Conservation (phyloP, 1,284 basidiomycete species). For the Golubevia sp. region DNA sequence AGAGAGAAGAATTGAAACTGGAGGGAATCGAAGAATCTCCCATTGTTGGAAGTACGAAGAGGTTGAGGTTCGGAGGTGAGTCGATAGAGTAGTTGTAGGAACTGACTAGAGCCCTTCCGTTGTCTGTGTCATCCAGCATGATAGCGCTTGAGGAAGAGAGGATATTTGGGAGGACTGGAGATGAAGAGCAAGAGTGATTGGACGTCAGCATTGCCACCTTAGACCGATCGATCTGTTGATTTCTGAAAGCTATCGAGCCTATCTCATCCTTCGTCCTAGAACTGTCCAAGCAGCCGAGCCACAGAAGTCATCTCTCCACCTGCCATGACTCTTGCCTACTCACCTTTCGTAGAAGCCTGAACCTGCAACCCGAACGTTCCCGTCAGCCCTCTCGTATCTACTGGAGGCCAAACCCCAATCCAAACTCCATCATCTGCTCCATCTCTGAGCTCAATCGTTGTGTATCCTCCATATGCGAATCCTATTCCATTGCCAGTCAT, state of each 20-base stretch:
- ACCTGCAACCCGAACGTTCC: constrained; percentile 33
- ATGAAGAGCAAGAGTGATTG: neutral
- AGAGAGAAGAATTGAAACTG: constrained; percentile 56
- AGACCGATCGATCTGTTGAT: constrained; percentile 2
- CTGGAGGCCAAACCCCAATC: constrained; percentile 49
- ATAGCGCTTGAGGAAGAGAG: constrained; percentile 4
- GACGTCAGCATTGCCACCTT: neutral
- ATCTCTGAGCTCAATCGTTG: constrained; percentile 17
- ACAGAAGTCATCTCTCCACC: too few relatives aligned
- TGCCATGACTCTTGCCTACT: too few relatives aligned
- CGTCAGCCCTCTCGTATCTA: constrained; percentile 22
- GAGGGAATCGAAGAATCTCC: constrained; percentile 32
- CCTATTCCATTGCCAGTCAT: neutral
- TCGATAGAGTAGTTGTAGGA: constrained; percentile 38
- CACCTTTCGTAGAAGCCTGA: constrained; percentile 15
- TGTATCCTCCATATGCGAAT: constrained; percentile 43
- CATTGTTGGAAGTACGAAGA: constrained; percentile 45
- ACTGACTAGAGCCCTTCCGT: constrained; percentile 31
- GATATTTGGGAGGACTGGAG: neutral
- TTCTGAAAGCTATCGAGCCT: constrained; percentile 21
- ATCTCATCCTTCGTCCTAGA: constrained; percentile 24
- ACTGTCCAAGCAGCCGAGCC: neutral
- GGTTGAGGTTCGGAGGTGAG: constrained; percentile 34
- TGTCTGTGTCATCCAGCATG: constrained; percentile 44
- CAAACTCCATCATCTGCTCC: constrained; percentile 19